phyloP scores from a whole-genome alignment of 495 filamentous ascomycete species.

The Daldinia childiae region DNA sequence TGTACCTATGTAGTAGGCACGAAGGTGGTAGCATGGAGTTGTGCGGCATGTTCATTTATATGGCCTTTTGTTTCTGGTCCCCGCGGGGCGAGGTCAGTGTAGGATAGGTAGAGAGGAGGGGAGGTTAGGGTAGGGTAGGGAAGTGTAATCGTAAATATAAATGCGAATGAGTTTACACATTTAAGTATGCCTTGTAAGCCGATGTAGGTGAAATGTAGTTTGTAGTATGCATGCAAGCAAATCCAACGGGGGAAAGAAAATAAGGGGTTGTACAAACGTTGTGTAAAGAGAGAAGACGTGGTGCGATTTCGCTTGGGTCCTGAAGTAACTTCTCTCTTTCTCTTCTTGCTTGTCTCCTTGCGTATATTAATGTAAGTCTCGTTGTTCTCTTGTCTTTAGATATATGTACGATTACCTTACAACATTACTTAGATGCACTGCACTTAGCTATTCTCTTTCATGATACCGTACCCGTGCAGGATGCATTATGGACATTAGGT shows the following conservation, averaged over 20 bases:
- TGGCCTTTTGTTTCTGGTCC: not conserved
- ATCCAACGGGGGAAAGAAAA: too few species aligned
- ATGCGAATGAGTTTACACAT: not conserved
- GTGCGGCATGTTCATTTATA: constrained; percentile 19
- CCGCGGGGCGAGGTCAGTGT: constrained; percentile 4
- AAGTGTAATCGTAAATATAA: constrained; percentile 11
- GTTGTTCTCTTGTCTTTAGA: too few species aligned
- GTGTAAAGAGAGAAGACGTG: too few species aligned
- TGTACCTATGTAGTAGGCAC: constrained; percentile 12
- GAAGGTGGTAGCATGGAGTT: constrained; percentile 32
- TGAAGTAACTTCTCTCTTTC: too few species aligned
- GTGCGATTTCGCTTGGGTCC: too few species aligned
- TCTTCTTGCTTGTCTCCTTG: too few species aligned
- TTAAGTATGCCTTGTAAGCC: not conserved
- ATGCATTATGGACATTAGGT: too few species aligned
- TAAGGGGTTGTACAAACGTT: not conserved
- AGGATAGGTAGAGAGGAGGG: constrained; percentile 10
- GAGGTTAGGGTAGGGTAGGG: not conserved
- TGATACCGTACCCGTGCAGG: too few species aligned
- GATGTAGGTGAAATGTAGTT: not conserved
- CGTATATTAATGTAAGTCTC: too few species aligned
- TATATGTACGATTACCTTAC: too few species aligned
- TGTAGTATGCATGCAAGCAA: not conserved
- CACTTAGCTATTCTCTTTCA: too few species aligned
- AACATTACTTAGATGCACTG: too few species aligned